Percentiles rank a stretch among this genome's conserved stretches.
Evolutionary conservation across 139 green algal genomes (phyloP).

Genomic region (Zygnema circumcarinatum): DNA sequence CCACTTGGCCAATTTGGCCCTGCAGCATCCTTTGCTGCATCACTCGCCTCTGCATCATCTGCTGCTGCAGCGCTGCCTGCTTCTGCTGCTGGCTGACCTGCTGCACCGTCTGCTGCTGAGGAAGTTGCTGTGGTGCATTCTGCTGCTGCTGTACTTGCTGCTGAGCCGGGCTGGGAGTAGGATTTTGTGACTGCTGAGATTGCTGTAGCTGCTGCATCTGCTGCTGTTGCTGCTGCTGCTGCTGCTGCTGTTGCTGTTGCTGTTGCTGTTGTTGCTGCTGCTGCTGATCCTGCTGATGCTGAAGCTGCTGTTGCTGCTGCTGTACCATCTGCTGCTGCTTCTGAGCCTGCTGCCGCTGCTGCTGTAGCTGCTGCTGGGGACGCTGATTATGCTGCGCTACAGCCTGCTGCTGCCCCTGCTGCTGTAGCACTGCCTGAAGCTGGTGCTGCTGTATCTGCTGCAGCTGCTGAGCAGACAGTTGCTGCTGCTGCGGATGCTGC

Average conservation of each 20-base stretch:
- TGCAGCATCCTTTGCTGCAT: not conserved
- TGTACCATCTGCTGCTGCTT: conserved; percentile 8
- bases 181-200: not conserved
- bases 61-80: not conserved
- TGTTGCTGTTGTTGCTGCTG: conserved; percentile 43
- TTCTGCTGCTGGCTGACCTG: too few species aligned
- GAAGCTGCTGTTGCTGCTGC: conserved; percentile 22
- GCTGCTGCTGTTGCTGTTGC: conserved; percentile 8
- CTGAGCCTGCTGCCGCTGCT: not conserved
- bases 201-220: not conserved
- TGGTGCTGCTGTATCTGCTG: conserved; percentile 28
- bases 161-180: not conserved
- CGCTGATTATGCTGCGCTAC: not conserved
- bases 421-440: conserved; percentile 13
- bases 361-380: not conserved
- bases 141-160: conserved; percentile 15
- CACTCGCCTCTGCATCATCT: not conserved
- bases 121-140: not conserved
- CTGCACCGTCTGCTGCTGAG: not conserved
- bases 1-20: not conserved
- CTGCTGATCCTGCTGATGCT: conserved; percentile 24
- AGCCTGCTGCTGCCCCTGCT: conserved; percentile 23
- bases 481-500: not conserved
- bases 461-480: conserved; percentile 15
- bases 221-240: conserved; percentile 3